These are phyloP conservation scores for Talaromyces funiculosus DNA, from an alignment of 2,329 filamentous ascomycete species.

Conservation along the genomic window DNA sequence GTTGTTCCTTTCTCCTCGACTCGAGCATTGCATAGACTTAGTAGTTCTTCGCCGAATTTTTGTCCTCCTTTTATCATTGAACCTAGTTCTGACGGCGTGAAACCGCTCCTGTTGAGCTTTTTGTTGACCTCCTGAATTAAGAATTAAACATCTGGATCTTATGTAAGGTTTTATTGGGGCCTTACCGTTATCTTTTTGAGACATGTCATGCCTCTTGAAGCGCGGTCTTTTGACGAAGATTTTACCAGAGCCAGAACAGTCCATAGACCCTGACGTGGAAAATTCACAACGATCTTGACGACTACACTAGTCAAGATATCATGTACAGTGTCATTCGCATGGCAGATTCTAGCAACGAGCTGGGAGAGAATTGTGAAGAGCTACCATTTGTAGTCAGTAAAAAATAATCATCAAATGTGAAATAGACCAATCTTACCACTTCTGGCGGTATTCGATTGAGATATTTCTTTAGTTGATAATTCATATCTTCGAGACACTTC, in stretches of 20 bases:
- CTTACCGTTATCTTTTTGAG: conserved; percentile 38
- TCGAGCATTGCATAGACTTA: conserved; percentile 73
- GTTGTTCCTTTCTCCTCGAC: conserved; percentile 61
- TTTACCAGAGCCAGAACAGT: conserved; percentile 81
- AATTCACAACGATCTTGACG: conserved; percentile 73
- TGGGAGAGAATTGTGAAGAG: conserved; percentile 69
- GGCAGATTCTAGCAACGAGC: conserved; percentile 90
- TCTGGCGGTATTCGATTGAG: conserved; percentile 49
- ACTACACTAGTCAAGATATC: conserved; percentile 73
- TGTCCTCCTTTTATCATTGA: conserved; percentile 71
- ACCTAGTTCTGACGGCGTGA: conserved; percentile 55
- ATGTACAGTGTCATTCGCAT: conserved; percentile 73
- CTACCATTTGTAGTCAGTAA: conserved; percentile 24
- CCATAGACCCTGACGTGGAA: conserved; percentile 91
- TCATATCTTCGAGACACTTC: conserved; percentile 62
- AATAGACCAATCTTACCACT: conserved; percentile 29
- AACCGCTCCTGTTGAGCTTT: conserved; percentile 37
- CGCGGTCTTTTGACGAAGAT: conserved; percentile 66
- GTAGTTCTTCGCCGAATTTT: conserved; percentile 73
- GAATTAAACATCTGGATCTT: not conserved
- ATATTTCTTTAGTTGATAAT: conserved; percentile 74
- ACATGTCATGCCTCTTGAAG: conserved; percentile 46
- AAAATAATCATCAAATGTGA: not conserved
- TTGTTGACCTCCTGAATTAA: conserved; percentile 42
- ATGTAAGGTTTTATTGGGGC: not conserved